Conservation (phyloP, 2,329 filamentous ascomycete species). For the Zasmidium cellare region DNA sequence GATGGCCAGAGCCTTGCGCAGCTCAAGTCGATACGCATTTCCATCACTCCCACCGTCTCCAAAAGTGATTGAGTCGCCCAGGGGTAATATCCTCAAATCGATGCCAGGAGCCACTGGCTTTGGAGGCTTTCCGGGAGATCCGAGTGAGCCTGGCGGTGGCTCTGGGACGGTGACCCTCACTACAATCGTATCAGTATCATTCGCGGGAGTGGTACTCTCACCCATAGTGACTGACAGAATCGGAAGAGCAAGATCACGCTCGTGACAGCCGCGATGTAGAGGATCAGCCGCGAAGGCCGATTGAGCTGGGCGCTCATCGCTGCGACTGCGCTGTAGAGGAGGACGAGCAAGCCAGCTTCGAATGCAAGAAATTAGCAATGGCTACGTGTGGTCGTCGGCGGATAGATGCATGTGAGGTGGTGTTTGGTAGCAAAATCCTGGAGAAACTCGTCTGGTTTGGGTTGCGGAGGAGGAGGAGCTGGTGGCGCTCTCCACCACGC, state of each 20-base stretch:
- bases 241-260: not conserved
- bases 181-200: not conserved
- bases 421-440: not conserved
- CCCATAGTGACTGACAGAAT: not conserved
- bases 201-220: no score
- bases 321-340: not conserved
- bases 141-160: not conserved
- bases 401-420: not conserved
- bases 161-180: not conserved
- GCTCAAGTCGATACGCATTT: conserved; percentile 1
- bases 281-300: not conserved
- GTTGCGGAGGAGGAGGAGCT: not conserved
- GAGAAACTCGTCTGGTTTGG: not conserved
- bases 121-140: not conserved
- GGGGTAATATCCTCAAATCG: not conserved
- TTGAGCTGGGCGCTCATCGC: not conserved
- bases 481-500: not conserved
- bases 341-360: no score
- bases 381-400: not conserved
- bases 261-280: not conserved
- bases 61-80: conserved; percentile 5
- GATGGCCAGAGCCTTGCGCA: not conserved
- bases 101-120: not conserved
- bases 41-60: not conserved
- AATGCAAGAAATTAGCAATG: not conserved